phyloP scores from a whole-genome alignment of 2,329 filamentous ascomycete species.

The Fusarium continuum region DNA sequence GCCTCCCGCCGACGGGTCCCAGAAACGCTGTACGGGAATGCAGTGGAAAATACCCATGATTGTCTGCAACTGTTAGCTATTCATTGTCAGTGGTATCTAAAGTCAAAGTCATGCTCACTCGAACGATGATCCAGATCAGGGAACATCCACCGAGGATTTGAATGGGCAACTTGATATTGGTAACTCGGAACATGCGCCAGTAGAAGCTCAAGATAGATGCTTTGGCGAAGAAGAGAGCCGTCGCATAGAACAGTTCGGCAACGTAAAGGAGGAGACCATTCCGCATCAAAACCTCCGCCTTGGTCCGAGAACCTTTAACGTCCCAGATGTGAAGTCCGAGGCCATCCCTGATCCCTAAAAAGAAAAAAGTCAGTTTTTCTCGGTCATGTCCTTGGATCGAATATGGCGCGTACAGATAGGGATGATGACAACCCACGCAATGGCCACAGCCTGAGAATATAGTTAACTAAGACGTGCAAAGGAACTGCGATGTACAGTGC shows the following conservation, averaged over 20 bases:
- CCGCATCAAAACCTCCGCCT: slow-evolving; percentile 3
- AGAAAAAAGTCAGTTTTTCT: too few species aligned
- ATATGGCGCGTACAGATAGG: slow-evolving; percentile 13
- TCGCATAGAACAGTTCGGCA: slow-evolving; percentile 43
- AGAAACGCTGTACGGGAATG: slow-evolving; percentile 27
- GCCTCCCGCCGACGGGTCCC: slow-evolving; percentile 17
- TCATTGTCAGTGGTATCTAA: neutral
- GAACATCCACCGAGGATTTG: slow-evolving; percentile 37
- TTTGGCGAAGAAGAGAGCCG: slow-evolving; percentile 42
- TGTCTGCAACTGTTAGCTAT: neutral
- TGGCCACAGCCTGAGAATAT: slow-evolving; percentile 19
- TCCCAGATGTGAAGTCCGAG: slow-evolving; percentile 31
- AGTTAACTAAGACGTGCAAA: neutral
- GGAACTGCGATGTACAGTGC: too few species aligned
- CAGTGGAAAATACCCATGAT: slow-evolving; percentile 36
- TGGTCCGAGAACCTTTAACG: slow-evolving; percentile 1
- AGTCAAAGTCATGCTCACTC: slow-evolving; percentile 7
- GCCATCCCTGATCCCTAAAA: slow-evolving; percentile 31
- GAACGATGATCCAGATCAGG: slow-evolving; percentile 43
- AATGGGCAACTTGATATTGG: slow-evolving; percentile 41
- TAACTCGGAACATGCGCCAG: slow-evolving; percentile 45
- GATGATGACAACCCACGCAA: slow-evolving; percentile 30
- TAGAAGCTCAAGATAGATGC: slow-evolving; percentile 44
- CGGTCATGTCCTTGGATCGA: neutral
- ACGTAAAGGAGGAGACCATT: slow-evolving; percentile 29